Evolutionary conservation across 2,329 filamentous ascomycete genomes (phyloP), one percentile per base, ranked within the genome.

Genomic region (Calycina herbarum): DNA sequence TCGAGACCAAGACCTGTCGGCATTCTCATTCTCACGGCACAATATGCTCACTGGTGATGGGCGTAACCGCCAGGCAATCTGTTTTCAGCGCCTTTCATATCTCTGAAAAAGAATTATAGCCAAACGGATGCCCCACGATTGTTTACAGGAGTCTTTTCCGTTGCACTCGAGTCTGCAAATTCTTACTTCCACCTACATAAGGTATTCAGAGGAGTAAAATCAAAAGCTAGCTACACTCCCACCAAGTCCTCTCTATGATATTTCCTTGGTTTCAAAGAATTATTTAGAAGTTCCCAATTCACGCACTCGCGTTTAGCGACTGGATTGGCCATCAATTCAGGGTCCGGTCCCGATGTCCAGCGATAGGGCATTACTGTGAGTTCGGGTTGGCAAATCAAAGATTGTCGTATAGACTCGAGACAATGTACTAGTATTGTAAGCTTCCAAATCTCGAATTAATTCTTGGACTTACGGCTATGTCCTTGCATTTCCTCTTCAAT

Each of bases 361-460:
- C n/a, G 33, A 31, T 45, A 60, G n/a, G 58, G 35, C 58, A 60
- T 60, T 45, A 45, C 38, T 45, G 58, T 60, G 13, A 60, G 33
- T 31, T 60, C 58, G 58, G 58, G 58, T 29, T 60, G 58, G 58
- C 38, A 60, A 24, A 60, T 60, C 33, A 60, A 27, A 40, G 58
- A 60, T 48, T 60, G 58, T 20, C 58, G 58, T 60, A 60, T 42
- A 48, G 58, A 40, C 24, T 60, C 38, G 20, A 60, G 58, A 45
- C 58, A 60, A 60, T 60, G 58, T 15, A 60, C 58, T 60, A 27
- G 17, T 60, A n/a, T 31, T 42, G 58, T 60, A 24, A 60, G 58
- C 38, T 60, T 24, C 38, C 8, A 40, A 29, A 48, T 29, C 7
- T 48, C 38, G 15, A 29, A 24, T 27, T 6, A 1, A 24, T 60